phyloP scores from a whole-genome alignment of 352 stramenopile genomes.

The Globisporangium mamillatum region DNA sequence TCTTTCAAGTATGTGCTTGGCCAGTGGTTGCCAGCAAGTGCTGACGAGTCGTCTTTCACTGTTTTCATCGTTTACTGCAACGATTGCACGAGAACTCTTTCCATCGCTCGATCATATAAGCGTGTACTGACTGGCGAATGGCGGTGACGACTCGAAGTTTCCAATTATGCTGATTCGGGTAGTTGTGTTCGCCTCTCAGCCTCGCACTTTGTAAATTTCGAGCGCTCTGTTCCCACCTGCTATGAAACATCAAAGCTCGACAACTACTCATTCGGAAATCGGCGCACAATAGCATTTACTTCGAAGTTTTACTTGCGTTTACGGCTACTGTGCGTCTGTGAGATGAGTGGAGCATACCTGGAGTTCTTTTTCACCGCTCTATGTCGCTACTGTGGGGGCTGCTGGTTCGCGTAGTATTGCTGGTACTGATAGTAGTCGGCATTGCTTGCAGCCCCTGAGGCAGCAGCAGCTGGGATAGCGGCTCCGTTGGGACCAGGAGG shows the following conservation, averaged over 20 bases:
- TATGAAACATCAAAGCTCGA: not conserved
- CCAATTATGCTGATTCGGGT: too few relatives aligned
- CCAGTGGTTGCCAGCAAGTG: too few relatives aligned
- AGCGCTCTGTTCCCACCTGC: too few relatives aligned
- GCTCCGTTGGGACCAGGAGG: slow-evolving; percentile 4
- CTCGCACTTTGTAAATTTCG: too few relatives aligned
- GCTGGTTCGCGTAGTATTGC: slow-evolving; percentile 27
- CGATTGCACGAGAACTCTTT: too few relatives aligned
- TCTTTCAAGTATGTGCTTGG: too few relatives aligned
- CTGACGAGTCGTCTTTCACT: too few relatives aligned
- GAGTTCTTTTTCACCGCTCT: not conserved
- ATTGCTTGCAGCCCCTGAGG: not conserved
- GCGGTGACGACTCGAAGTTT: not conserved
- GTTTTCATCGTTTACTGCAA: too few relatives aligned
- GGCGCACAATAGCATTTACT: not conserved
- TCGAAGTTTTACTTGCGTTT: not conserved
- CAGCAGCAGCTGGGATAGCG: not conserved
- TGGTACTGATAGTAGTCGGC: slow-evolving; percentile 46
- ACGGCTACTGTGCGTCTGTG: not conserved
- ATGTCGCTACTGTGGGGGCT: slow-evolving; percentile 11
- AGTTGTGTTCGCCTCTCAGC: too few relatives aligned
- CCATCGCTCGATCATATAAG: too few relatives aligned
- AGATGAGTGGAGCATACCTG: not conserved
- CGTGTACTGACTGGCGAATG: not conserved
- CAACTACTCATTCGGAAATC: not conserved